Evolutionary conservation across 345 rosid species (phyloP), one percentile per base, ranked within the genome.

Genomic region (Populus deltoides): DNA sequence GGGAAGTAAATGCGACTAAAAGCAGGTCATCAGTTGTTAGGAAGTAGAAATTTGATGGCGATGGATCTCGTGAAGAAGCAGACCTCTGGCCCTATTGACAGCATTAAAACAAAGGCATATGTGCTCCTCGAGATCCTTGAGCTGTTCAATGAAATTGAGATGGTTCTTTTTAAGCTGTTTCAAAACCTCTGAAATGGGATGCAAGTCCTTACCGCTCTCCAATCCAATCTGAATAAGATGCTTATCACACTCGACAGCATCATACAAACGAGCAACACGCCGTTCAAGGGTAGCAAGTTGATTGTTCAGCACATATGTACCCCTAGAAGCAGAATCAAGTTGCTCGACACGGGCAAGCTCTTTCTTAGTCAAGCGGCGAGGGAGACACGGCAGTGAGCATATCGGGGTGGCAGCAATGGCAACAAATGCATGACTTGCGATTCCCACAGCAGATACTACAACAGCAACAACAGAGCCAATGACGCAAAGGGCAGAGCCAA

Each of bases 281-380:
- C 91, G 75, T 71, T 86, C 89, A 38, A 92, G 86, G 61, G 92
- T 90, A 73, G 84, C 87, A 25, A 93, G 88, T 78, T 87, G 76
- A 27, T 83, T 77, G 80, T 84, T 84, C 51, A 92, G 86, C 72
- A 85, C 89, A 77, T 27, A 90, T 35, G 91, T 85, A 24, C 90
- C 92, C 71, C 67, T 89, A 66, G 90, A 63, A 62, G 97, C 97
- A 74, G 89, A 92, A 75, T 88, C 85, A 68, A 93, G 97, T 83
- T 93, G 93, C 75, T 87, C 83, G 17, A 80, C 82, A 78, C 81
- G 85, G 65, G 86, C 85, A 53, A 76, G 79, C 85, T 90, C 93
- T 79, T 86, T 92, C 84, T 81, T 90, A 66, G 87, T 84, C 75
- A 89, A 72, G 79, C 66, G 79, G 77, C 77, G 71, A 51, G 91